Base-by-base conservation (phyloP, 257 asterid species). In the Gardenia jasminoides region DNA sequence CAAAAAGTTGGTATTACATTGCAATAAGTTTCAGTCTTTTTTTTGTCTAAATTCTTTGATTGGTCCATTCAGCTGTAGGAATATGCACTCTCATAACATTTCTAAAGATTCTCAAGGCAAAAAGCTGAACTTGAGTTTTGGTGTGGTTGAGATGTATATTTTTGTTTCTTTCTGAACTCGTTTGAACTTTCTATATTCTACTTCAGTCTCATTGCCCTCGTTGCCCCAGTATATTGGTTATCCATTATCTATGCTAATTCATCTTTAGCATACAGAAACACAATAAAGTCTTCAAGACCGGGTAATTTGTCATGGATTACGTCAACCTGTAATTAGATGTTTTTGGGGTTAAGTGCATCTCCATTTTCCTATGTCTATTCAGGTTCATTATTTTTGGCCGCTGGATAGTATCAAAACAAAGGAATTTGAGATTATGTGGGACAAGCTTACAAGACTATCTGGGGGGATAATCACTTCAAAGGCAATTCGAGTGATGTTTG, bases 401-500 rank as follows among this genome's bases (percentile, higher is more conserved):
- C 88, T 92, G 43, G 90, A 90, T 59, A 84, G 87, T 79, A 76
- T 81, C 83, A 86, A 78, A 71, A 75, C 47, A 72, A 75, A 71
- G 80, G 90, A 89, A 81, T 92, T 81, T 78, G 97, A 93, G 82
- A 84, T 73, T 72, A 84, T 52, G 75, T 95, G 99, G 99, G 86
- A 85, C 70, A 73, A 77, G 81, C 71, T 86, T 72, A 88, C 86
- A 59, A 82, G 46, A 81, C 86, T 83, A 80, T 88, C 81, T 31
- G 92, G 93, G 76, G 92, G 88, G 76, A 84, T 26, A 62, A 80
- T 93, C 76, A 67, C 81, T 84, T 88, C 97, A 79, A 90, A 81
- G 82, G 85, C 91, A 82, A 89, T 95, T 85, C 87, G 86, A 24
- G 98, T 95, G 89, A 95, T 95, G 99, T 95, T 95, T 83, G 98